Evolutionary conservation across 129 eudicot genomes (phyloP), one percentile per base, ranked within the genome.

Genomic region (Scalesia atractyloides): DNA sequence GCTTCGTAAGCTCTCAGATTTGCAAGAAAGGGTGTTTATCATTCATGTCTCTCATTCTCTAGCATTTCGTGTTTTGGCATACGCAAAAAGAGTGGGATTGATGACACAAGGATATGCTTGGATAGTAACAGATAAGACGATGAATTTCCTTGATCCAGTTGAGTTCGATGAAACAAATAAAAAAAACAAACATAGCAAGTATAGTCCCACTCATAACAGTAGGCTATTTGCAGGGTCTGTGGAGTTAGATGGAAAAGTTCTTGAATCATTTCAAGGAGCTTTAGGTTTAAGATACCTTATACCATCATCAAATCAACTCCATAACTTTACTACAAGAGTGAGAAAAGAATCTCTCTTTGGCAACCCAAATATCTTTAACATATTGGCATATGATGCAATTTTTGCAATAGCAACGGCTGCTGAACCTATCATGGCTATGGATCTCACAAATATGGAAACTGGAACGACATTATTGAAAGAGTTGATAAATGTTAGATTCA

Each of bases 351-450:
- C 39, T 46, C 53, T 44, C 2, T 18, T 14, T 6, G 19, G 2
- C 12, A 16, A 73, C 7, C 72, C 62, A 7, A 70, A 48, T 69
- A 57, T 69, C 13, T 51, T 22, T n/a, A 82, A 78, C 47, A 10
- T 87, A 5, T 69, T 75, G 83, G 89, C 85, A 58, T 87, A 87
- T 82, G 89, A 87, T 82, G 71, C 83, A 3, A 50, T 57, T 19
- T 72, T 60, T 64, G 83, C 81, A 16, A 14, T 87, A n/a, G 87
- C 87, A 39, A 54, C 33, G 19, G 84, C 85, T 7, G 46, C 66
- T 14, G 85, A 76, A 49, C 68, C 5, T 9, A 59, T 59, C 41
- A 59, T 11, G 66, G 19, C 67, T 2, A 33, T 62, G 47, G 47
- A 62, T 34, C 34, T 62, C 20, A 33, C 19, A 62, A 34, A 62